Evolutionary conservation across 495 filamentous ascomycete species (phyloP), one percentile per base, ranked within the genome.

Genomic region (Talaromyces proteolyticus): DNA sequence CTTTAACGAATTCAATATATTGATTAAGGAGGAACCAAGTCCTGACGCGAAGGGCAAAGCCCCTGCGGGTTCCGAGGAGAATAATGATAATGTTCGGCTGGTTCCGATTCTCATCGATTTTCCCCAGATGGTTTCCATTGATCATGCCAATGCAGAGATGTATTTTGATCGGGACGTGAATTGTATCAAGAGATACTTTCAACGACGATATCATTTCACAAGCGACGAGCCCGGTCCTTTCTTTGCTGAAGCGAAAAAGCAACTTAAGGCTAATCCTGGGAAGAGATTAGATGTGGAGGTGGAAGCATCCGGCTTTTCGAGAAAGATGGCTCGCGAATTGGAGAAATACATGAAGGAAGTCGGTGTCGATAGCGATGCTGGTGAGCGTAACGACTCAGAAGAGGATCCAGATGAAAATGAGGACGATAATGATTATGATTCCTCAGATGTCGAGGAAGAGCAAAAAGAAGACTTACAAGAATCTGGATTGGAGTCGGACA

Each of bases 1-100:
- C 64, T 97, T 95, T 72, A 99, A 99, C 71, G 94, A 97, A 70
- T 99, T 99, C 75, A 99, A 99, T 61, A 89, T 99, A 51, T 75
- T 99, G 17, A 84, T 97, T 65, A 84, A 90, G 55, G 91, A 95
- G 57, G 76, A 80, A 25, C 64, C 67, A 26, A 57, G 70, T 18
- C 60, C 70, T 1, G 68, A 71, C 17, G 66, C 53, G 2, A 66
- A 71, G 42, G 67, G 65, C 8, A 70, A 72, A 34, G 63, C 54
- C 4, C 53, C 58, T 8, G 64, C 52, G 2, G 57, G 56, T 22
- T 53, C 55, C 25, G 69, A 69, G n/a, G 61, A 59, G 20, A 52
- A 43, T 25, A 53, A 59, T 50, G 64, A 66, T 44, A 64, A 69
- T 41, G 51, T 73, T 47, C 55, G 53, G 53, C 59, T 75, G 52